Evolutionary conservation across 176 grass and related monocot species (phyloP).

Genomic region (Echinochloa phyllopogon): DNA sequence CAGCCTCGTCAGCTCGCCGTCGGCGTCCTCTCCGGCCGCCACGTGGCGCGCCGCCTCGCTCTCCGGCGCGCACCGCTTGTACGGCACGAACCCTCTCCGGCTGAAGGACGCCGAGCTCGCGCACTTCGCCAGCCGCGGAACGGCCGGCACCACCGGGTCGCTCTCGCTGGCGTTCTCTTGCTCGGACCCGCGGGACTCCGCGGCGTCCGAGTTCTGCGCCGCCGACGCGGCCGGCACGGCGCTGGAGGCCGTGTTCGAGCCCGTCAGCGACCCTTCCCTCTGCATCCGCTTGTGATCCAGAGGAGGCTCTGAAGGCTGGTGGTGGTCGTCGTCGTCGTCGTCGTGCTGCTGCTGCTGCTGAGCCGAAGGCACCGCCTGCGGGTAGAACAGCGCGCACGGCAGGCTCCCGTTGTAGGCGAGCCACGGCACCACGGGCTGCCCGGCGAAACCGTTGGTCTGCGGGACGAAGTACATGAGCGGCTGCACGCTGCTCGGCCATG

Average conservation of each 20-base stretch:
- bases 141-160: neutral
- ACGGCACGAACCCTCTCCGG: slow-evolving; percentile 68
- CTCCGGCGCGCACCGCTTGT: slow-evolving; percentile 59
- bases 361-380: slow-evolving; percentile 27
- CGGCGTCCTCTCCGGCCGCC: slow-evolving; percentile 43
- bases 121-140: slow-evolving; percentile 32
- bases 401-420: slow-evolving; percentile 50
- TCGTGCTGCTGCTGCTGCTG: slow-evolving; percentile 6
- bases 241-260: slow-evolving; percentile 59
- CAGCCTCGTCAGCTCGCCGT: slow-evolving; percentile 68
- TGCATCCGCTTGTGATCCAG: slow-evolving; percentile 24
- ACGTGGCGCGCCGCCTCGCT: slow-evolving; percentile 44
- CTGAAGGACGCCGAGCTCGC: slow-evolving; percentile 39
- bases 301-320: slow-evolving; percentile 23
- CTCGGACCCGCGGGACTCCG: slow-evolving; percentile 31
- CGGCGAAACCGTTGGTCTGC: slow-evolving; percentile 36
- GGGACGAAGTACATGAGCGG: slow-evolving; percentile 59
- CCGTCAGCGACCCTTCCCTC: slow-evolving; percentile 71
- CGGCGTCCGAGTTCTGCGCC: slow-evolving; percentile 37
- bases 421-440: slow-evolving; percentile 38
- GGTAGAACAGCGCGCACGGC: slow-evolving; percentile 51
- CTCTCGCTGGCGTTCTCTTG: slow-evolving; percentile 38
- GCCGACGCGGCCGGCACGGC: slow-evolving; percentile 3
- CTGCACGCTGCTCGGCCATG: slow-evolving; percentile 44
- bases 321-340: neutral